phyloP scores from a whole-genome alignment of 2,329 filamentous ascomycete genomes.

The Xylaria sp. region DNA sequence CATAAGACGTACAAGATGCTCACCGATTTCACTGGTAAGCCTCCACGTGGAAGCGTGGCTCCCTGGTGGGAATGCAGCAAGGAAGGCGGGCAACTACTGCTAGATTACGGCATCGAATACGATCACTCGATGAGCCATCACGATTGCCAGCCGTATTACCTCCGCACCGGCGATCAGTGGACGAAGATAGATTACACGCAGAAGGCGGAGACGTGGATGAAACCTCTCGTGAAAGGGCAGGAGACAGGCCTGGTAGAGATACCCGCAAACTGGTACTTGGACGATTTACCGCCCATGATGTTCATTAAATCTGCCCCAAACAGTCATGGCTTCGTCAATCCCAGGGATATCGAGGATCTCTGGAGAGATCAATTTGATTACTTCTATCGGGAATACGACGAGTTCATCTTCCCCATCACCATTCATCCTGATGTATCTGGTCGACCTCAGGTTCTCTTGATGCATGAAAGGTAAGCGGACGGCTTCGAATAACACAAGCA shows the following conservation, averaged over 20 bases:
- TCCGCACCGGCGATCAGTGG: conserved; percentile 72
- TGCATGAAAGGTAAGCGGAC: conserved; percentile 34
- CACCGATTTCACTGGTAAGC: conserved; percentile 76
- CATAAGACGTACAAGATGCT: conserved; percentile 78
- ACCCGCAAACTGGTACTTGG: conserved; percentile 68
- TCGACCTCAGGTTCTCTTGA: conserved; percentile 59
- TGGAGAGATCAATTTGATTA: conserved; percentile 76
- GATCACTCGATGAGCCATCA: conserved; percentile 74
- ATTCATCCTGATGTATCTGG: conserved; percentile 80
- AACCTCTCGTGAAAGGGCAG: conserved; percentile 67
- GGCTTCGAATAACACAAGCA: too few relatives aligned
- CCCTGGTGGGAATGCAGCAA: conserved; percentile 78
- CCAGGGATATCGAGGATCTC: conserved; percentile 69
- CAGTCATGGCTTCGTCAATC: conserved; percentile 69
- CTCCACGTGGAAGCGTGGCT: conserved; percentile 75
- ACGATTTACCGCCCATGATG: conserved; percentile 75
- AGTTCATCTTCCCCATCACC: conserved; percentile 81
- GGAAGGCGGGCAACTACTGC: conserved; percentile 72
- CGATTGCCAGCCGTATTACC: conserved; percentile 71
- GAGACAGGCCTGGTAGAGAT: conserved; percentile 74
- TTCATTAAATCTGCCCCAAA: conserved; percentile 75
- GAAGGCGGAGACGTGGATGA: conserved; percentile 72
- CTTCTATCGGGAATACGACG: conserved; percentile 80
- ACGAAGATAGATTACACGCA: conserved; percentile 74
- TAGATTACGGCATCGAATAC: conserved; percentile 75